Evolutionary conservation across 495 filamentous ascomycete genomes (phyloP).

Genomic region (Daldinia decipiens): DNA sequence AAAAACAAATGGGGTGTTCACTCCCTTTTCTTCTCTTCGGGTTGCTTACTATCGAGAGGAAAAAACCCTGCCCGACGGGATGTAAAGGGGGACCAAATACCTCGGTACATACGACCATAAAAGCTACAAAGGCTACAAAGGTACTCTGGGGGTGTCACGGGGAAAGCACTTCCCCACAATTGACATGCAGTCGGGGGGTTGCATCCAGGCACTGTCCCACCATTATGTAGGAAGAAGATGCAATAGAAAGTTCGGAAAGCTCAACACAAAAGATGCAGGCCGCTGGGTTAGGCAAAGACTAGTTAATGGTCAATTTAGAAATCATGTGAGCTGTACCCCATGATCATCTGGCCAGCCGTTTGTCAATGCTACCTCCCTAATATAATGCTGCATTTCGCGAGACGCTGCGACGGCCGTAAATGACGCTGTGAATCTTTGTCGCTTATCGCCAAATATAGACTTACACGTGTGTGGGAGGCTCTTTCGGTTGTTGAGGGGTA

Average conservation of each 20-base stretch:
- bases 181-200: conserved; percentile 41
- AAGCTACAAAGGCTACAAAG: neutral
- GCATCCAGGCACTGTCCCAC: conserved; percentile 41
- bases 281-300: conserved; percentile 44
- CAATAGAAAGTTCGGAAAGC: conserved; percentile 29
- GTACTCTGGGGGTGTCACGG: conserved; percentile 32
- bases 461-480: conserved; percentile 35
- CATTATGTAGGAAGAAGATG: conserved; percentile 22
- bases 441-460: conserved; percentile 25
- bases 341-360: conserved; percentile 30
- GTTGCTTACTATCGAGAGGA: neutral
- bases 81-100: neutral
- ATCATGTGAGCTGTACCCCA: conserved; percentile 37
- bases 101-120: neutral
- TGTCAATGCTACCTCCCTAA: conserved; percentile 25
- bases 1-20: conserved; percentile 1
- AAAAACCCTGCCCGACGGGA: conserved; percentile 3
- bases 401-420: neutral
- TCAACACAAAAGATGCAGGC: conserved; percentile 25
- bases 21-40: neutral
- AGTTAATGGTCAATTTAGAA: conserved; percentile 35
- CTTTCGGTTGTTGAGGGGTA: conserved; percentile 40
- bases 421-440: neutral
- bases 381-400: conserved; percentile 6
- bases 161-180: conserved; percentile 33